Conservation (phyloP, 2,329 filamentous ascomycete genomes). For the Juglanconis juglandina region DNA sequence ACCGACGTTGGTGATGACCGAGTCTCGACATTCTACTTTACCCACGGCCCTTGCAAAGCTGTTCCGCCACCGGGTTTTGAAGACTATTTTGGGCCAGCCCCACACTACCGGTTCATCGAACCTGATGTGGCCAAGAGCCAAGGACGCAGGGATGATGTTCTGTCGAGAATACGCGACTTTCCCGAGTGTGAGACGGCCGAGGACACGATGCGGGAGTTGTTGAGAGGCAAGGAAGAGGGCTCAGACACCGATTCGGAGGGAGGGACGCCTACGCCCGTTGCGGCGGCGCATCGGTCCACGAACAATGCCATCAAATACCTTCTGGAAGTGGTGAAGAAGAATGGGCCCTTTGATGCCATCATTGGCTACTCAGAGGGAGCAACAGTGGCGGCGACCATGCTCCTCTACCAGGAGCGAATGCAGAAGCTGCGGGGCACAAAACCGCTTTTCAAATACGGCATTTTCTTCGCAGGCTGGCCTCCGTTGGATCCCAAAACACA, state of each 20-base stretch:
- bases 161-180: conserved; percentile 2
- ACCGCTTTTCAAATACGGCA: conserved; percentile 41
- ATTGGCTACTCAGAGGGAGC: conserved; percentile 62
- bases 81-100: conserved; percentile 53
- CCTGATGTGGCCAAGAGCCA: conserved; percentile 43
- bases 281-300: conserved; percentile 33
- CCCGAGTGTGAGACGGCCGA: conserved; percentile 34
- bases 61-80: conserved; percentile 49
- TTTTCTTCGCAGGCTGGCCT: conserved; percentile 55
- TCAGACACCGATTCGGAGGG: background rate
- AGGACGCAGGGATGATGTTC: conserved; percentile 33
- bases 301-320: conserved; percentile 40
- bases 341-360: conserved; percentile 45
- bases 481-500: conserved; percentile 42
- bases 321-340: background rate
- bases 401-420: conserved; percentile 46
- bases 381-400: conserved; percentile 49
- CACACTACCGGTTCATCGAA: conserved; percentile 55
- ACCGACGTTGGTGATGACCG: conserved; percentile 6
- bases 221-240: conserved; percentile 13
- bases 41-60: conserved; percentile 12
- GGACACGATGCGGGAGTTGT: conserved; percentile 3
- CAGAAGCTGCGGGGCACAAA: conserved; percentile 28
- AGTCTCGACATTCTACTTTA: conserved; percentile 10
- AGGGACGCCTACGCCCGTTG: conserved; percentile 16